Conservation (phyloP, 257 asterid species). For the Lycium barbarum region DNA sequence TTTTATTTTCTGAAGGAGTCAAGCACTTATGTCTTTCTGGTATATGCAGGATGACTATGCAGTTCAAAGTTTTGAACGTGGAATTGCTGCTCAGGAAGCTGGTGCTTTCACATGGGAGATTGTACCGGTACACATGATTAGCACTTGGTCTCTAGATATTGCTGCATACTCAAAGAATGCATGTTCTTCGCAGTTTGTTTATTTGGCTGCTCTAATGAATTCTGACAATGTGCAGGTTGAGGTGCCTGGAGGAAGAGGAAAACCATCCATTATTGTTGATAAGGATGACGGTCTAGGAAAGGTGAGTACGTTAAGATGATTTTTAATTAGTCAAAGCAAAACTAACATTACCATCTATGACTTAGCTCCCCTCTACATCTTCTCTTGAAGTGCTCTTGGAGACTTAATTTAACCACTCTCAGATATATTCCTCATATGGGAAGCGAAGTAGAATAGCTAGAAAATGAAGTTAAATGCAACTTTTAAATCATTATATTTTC, state of each 20-base stretch:
- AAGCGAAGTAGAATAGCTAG: conserved; percentile 24
- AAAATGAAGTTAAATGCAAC: not conserved
- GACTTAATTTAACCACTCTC: not conserved
- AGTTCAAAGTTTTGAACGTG: conserved; percentile 95
- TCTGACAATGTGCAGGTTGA: conserved; percentile 72
- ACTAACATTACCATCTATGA: not conserved
- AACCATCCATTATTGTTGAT: conserved; percentile 84
- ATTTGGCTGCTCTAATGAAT: not conserved
- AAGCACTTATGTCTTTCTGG: not conserved
- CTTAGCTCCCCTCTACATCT: not conserved
- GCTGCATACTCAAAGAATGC: conserved; percentile 19
- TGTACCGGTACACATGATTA: conserved; percentile 64
- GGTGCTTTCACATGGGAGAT: conserved; percentile 96
- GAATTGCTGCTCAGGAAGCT: conserved; percentile 90
- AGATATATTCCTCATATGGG: not conserved
- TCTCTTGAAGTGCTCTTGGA: not conserved
- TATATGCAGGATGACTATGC: conserved; percentile 80
- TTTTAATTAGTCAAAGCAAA: not conserved
- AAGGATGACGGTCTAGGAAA: conserved; percentile 98
- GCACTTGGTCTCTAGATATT: conserved; percentile 29
- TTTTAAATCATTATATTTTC: not conserved
- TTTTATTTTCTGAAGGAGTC: conserved; percentile 2
- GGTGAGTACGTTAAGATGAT: conserved; percentile 48
- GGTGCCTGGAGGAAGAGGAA: conserved; percentile 98
- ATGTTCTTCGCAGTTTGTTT: not conserved